These are phyloP conservation scores for Diatrype stigma DNA, from an alignment of 2,329 filamentous ascomycete species.

Conservation along the genomic window DNA sequence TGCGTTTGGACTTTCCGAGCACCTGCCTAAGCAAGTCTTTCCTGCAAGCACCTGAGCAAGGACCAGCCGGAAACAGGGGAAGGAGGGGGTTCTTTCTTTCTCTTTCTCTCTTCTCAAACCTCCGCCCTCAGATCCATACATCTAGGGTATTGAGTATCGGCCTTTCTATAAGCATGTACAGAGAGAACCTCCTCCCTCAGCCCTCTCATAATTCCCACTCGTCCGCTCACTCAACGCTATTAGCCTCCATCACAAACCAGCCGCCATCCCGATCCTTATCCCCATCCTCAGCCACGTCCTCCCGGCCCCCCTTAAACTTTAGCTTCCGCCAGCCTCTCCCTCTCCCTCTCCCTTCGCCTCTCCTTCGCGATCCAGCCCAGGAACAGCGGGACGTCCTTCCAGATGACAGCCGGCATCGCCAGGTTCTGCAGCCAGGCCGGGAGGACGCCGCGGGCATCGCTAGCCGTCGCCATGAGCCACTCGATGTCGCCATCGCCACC, in stretches of 20 bases:
- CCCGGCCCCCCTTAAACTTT: background rate
- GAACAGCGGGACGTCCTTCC: constrained; percentile 69
- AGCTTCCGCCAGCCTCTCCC: background rate
- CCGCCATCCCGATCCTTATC: background rate
- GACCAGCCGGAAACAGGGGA: too few species aligned
- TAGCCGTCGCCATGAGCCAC: constrained; percentile 77
- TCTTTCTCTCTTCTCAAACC: too few species aligned
- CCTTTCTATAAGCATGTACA: too few species aligned
- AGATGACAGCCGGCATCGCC: constrained; percentile 58
- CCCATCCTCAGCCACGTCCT: background rate
- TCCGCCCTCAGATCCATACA: too few species aligned
- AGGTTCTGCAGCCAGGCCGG: constrained; percentile 64
- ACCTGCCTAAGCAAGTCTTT: too few species aligned
- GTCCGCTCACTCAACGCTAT: background rate
- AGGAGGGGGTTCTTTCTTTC: too few species aligned
- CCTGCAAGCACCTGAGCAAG: too few species aligned
- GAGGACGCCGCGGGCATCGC: constrained; percentile 63
- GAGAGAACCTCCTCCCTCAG: too few species aligned
- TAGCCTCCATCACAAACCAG: too few species aligned
- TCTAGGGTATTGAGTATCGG: too few species aligned
- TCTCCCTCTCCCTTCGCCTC: constrained; percentile 30
- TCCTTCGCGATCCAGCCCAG: constrained; percentile 55
- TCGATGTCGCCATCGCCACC: constrained; percentile 42
- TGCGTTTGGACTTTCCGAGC: too few species aligned
- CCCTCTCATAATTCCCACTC: too few species aligned